phyloP scores from a whole-genome alignment of 2,329 filamentous ascomycete species.

The Xylariomycetidae sp. region DNA sequence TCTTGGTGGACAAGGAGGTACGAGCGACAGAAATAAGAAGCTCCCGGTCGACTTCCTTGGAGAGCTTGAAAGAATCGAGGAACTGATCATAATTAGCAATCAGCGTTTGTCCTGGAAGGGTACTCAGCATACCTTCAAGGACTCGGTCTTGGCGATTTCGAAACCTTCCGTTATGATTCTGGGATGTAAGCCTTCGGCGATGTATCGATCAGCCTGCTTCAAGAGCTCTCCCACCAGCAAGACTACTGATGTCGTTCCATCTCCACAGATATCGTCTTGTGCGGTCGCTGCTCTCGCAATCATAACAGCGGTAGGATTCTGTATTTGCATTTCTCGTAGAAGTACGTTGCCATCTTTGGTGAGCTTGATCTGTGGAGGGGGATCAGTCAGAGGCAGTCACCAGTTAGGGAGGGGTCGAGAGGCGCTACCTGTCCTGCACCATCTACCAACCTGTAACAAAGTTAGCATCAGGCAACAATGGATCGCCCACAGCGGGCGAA shows the following conservation, averaged over 20 bases:
- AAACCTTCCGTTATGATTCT: conserved; percentile 96
- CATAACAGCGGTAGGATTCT: conserved; percentile 94
- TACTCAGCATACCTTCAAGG: conserved; percentile 64
- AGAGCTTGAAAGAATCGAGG: conserved; percentile 88
- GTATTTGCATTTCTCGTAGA: conserved; percentile 81
- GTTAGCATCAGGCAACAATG: conserved; percentile 19
- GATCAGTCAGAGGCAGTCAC: conserved; percentile 10
- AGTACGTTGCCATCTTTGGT: conserved; percentile 97
- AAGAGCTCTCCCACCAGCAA: conserved; percentile 92
- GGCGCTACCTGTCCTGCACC: conserved; percentile 59
- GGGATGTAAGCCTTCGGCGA: conserved; percentile 93
- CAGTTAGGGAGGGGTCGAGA: conserved; percentile 3
- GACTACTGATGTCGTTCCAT: conserved; percentile 95
- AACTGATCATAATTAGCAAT: conserved; percentile 54
- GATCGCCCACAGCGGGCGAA: no score
- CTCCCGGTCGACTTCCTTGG: conserved; percentile 85
- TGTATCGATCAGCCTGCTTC: conserved; percentile 96
- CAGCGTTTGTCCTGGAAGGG: background rate
- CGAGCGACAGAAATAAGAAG: conserved; percentile 88
- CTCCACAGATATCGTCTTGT: conserved; percentile 96
- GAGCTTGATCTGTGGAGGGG: conserved; percentile 74
- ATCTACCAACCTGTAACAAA: conserved; percentile 55
- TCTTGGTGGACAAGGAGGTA: conserved; percentile 91
- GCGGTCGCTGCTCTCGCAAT: conserved; percentile 83
- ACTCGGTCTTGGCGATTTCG: conserved; percentile 90